phyloP scores from a whole-genome alignment of 805 yeast species.

The Hanseniaspora thailandica region DNA sequence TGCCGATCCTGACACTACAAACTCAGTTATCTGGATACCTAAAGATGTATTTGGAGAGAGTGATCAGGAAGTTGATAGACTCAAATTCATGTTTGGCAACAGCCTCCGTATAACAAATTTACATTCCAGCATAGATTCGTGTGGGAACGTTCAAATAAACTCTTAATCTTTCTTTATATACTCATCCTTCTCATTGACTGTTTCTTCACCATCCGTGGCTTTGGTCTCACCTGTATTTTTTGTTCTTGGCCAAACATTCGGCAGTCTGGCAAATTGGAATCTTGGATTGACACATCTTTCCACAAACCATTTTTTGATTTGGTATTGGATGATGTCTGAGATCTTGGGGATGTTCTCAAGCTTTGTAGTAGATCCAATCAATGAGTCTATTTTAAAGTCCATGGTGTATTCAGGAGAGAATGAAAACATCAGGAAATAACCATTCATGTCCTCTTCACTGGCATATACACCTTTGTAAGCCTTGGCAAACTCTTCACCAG shows the following conservation, averaged over 20 bases:
- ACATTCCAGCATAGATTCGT: conserved; percentile 14
- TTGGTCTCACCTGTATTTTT: conserved; percentile 39
- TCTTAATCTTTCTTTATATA: background rate
- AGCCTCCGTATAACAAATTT: conserved; percentile 16
- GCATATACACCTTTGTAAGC: conserved; percentile 20
- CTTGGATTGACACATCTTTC: conserved; percentile 92
- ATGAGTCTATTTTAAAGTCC: conserved; percentile 76
- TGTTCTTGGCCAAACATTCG: conserved; percentile 75
- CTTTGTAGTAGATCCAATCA: conserved; percentile 86
- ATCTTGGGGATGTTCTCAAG: conserved; percentile 88
- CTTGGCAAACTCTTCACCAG: conserved; percentile 26
- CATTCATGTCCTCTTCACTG: conserved; percentile 20
- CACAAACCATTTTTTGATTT: conserved; percentile 75
- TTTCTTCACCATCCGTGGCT: conserved; percentile 18
- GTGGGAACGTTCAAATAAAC: conserved; percentile 17
- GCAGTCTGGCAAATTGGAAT: conserved; percentile 72
- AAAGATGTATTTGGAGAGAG: conserved; percentile 31
- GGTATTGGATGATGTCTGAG: conserved; percentile 69
- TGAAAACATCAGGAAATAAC: conserved; percentile 74
- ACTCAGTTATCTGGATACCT: conserved; percentile 35
- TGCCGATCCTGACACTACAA: conserved; percentile 15
- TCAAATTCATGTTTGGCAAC: conserved; percentile 18
- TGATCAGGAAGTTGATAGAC: conserved; percentile 18
- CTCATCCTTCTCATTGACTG: background rate
- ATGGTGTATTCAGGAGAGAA: conserved; percentile 83